Percentiles rank a stretch among this genome's conserved stretches.
These are phyloP conservation scores for Sporodiniella umbellata DNA, from an alignment of 371 early-diverging fungal genomes.

Conservation along the genomic window DNA sequence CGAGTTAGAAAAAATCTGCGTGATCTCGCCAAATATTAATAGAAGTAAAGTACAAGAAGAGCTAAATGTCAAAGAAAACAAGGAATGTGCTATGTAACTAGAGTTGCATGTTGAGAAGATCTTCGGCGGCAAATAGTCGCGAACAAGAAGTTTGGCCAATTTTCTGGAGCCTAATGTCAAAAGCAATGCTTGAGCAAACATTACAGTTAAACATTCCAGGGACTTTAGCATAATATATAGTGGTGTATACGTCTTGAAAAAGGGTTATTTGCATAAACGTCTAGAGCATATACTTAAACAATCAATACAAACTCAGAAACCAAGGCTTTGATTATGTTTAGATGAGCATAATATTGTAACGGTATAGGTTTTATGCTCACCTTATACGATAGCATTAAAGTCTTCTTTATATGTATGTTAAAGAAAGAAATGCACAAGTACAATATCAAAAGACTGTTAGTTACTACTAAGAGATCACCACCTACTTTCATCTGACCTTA, in stretches of 20 bases:
- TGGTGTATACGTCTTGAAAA: too few species aligned
- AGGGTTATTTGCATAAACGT: slow-evolving; percentile 35
- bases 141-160: slow-evolving; percentile 5
- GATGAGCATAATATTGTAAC: too few species aligned
- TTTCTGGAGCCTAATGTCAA: slow-evolving; percentile 11
- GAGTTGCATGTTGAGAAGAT: not conserved
- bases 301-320: too few species aligned
- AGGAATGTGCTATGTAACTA: slow-evolving; percentile 34
- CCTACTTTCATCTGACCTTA: too few species aligned
- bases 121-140: slow-evolving; percentile 13
- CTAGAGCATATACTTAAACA: too few species aligned
- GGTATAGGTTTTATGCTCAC: too few species aligned
- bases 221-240: not conserved
- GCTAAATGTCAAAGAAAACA: slow-evolving; percentile 80
- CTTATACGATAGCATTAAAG: too few species aligned
- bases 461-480: too few species aligned
- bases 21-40: slow-evolving; percentile 81
- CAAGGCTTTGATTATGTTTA: too few species aligned
- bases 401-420: too few species aligned
- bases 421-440: too few species aligned
- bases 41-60: slow-evolving; percentile 77
- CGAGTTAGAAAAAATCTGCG: slow-evolving; percentile 65
- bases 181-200: slow-evolving; percentile 7
- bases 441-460: too few species aligned
- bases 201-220: not conserved